Evolutionary conservation across 1,284 basidiomycete genomes (phyloP).

Genomic region (Tilletia caries): DNA sequence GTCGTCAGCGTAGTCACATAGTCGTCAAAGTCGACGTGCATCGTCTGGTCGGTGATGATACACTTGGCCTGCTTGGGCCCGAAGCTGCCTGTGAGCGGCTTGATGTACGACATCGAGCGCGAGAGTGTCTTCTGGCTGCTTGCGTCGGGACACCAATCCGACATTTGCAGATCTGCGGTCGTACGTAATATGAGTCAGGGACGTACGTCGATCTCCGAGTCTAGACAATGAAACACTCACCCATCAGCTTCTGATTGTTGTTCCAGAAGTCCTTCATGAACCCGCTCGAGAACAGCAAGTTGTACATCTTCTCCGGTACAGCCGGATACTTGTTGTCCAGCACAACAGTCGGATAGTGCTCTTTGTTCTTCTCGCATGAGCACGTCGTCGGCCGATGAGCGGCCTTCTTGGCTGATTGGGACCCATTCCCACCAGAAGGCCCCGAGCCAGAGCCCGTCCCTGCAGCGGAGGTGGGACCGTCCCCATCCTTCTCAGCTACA

Average conservation of each 20-base stretch:
- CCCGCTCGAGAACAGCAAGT: conserved; percentile 89
- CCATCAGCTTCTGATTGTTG: conserved; percentile 80
- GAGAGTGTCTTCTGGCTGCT: conserved; percentile 68
- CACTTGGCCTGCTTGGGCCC: conserved; percentile 95
- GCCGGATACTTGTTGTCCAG: conserved; percentile 78
- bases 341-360: conserved; percentile 71
- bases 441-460: not conserved
- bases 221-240: conserved; percentile 58
- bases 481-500: conserved; percentile 2
- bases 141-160: conserved; percentile 53
- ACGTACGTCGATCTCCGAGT: not conserved
- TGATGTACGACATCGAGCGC: conserved; percentile 91
- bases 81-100: conserved; percentile 79
- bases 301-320: conserved; percentile 90
- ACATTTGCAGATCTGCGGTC: conserved; percentile 37
- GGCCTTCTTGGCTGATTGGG: conserved; percentile 29
- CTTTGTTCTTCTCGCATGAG: conserved; percentile 68
- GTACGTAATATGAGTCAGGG: not conserved
- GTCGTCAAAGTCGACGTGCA: conserved; percentile 78
- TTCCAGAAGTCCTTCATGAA: conserved; percentile 93
- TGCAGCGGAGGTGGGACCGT: not conserved
- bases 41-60: conserved; percentile 79
- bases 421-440: not conserved
- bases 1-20: conserved; percentile 81
- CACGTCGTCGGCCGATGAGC: conserved; percentile 65